A percentile compares a stretch with the other conserved stretches of the same genome.
phyloP scores from a whole-genome alignment of 2,329 filamentous ascomycete genomes.

The Sporothrix brunneoviolacea region DNA sequence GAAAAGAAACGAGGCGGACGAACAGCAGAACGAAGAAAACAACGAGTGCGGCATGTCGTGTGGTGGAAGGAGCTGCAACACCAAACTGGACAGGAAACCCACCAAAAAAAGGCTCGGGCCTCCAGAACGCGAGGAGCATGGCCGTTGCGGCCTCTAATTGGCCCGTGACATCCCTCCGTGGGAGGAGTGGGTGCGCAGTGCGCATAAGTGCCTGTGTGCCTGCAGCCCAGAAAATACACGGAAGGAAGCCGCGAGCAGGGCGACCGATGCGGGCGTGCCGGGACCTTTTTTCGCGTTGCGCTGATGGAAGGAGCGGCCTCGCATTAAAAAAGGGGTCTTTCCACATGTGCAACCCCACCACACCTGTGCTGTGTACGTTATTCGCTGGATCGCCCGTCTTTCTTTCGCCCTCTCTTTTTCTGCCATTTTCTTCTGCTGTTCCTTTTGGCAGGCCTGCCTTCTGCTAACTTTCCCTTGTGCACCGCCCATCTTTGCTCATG shows the following conservation, averaged over 20 bases:
- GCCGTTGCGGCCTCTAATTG: slow-evolving; percentile 1
- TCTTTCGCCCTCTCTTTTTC: too few relatives aligned
- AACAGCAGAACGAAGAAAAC: background rate
- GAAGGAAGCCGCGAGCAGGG: background rate
- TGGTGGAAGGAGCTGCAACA: background rate
- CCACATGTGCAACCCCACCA: too few relatives aligned
- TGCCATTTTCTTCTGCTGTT: too few relatives aligned
- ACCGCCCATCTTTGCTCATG: too few relatives aligned
- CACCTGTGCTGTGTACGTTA: too few relatives aligned
- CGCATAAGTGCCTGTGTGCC: background rate
- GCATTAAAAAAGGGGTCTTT: background rate
- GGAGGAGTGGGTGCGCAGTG: background rate
- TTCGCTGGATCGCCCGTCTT: too few relatives aligned
- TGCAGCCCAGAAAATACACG: background rate
- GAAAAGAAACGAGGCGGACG: background rate
- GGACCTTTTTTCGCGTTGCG: too few relatives aligned
- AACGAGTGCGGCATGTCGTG: background rate
- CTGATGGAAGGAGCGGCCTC: too few relatives aligned
- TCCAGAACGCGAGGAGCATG: background rate
- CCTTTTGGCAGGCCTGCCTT: too few relatives aligned
- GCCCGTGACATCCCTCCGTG: background rate
- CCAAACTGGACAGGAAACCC: background rate
- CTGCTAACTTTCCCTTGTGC: too few relatives aligned
- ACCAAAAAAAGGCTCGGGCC: background rate
- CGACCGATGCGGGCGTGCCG: too few relatives aligned